Conservation (phyloP, 2,329 filamentous ascomycete species). For the Diaporthe sp. region DNA sequence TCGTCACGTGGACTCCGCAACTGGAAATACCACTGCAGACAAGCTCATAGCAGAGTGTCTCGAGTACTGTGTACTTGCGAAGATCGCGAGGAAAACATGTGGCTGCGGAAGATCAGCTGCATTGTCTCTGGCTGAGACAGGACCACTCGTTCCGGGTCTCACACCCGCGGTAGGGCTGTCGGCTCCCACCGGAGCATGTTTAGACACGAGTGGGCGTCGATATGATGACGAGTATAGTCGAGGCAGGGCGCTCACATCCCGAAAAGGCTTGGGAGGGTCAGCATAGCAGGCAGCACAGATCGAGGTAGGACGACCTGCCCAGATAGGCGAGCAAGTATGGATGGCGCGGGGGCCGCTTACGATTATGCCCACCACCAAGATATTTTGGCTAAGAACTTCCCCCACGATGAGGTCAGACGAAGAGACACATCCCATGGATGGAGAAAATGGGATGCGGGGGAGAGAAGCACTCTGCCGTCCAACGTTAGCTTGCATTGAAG, state of each 20-base stretch:
- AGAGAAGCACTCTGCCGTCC: neutral
- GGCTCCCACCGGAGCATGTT: no score
- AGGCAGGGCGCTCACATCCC: neutral
- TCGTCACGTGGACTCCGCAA: no score
- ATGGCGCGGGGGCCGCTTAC: neutral
- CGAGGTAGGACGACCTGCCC: neutral
- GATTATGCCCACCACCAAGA: neutral
- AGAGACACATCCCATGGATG: no score
- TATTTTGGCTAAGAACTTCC: neutral
- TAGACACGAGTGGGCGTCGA: neutral
- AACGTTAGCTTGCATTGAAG: neutral
- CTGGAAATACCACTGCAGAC: no score
- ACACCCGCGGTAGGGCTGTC: neutral
- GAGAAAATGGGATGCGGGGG: neutral
- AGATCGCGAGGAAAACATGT: neutral
- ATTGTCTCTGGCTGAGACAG: slow-evolving; percentile 7
- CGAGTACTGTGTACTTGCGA: neutral
- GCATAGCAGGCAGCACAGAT: neutral
- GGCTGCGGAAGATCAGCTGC: neutral
- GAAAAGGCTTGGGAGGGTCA: neutral
- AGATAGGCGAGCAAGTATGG: neutral
- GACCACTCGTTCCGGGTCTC: neutral
- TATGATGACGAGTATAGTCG: slow-evolving; percentile 1
- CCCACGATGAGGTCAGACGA: neutral
- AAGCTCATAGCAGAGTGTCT: neutral